These are phyloP conservation scores for Tubosaeta brunneosetosa DNA, from an alignment of 768 basidiomycete species.

Conservation along the genomic window DNA sequence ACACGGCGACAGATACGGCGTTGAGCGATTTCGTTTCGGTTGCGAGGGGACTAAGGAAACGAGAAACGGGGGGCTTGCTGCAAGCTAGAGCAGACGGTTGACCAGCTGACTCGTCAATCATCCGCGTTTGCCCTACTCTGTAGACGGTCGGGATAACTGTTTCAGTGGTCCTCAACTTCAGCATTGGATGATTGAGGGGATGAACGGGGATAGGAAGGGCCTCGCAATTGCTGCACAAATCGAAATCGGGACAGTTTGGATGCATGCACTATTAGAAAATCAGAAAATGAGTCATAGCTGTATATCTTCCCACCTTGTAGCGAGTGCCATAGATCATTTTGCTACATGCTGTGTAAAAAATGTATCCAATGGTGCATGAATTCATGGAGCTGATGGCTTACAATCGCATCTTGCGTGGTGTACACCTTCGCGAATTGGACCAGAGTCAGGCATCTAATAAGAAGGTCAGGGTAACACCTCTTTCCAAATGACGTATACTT, in stretches of 20 bases:
- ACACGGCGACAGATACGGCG: background rate
- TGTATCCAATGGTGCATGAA: background rate
- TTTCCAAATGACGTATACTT: slow-evolving; percentile 17
- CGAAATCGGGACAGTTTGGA: slow-evolving; percentile 70
- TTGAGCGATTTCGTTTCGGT: background rate
- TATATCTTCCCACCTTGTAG: slow-evolving; percentile 54
- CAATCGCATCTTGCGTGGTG: slow-evolving; percentile 65
- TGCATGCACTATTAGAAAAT: slow-evolving; percentile 65
- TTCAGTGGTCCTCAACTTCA: slow-evolving; percentile 63
- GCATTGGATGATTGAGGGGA: slow-evolving; percentile 61
- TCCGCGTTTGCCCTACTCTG: slow-evolving; percentile 20
- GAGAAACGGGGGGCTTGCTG: background rate
- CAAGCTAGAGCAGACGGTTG: background rate
- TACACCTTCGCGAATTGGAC: slow-evolving; percentile 13
- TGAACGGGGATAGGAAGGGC: slow-evolving; percentile 75
- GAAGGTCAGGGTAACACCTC: background rate
- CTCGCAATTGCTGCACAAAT: slow-evolving; percentile 77
- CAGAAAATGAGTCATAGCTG: background rate
- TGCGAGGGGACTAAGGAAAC: background rate
- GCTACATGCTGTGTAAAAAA: slow-evolving; percentile 36
- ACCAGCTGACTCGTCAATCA: background rate
- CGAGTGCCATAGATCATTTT: slow-evolving; percentile 56
- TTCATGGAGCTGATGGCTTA: slow-evolving; percentile 8
- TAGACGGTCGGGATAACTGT: slow-evolving; percentile 45
- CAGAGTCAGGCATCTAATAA: slow-evolving; percentile 28